phyloP scores from a whole-genome alignment of 352 stramenopile genomes.

The Thraustotheca clavata region DNA sequence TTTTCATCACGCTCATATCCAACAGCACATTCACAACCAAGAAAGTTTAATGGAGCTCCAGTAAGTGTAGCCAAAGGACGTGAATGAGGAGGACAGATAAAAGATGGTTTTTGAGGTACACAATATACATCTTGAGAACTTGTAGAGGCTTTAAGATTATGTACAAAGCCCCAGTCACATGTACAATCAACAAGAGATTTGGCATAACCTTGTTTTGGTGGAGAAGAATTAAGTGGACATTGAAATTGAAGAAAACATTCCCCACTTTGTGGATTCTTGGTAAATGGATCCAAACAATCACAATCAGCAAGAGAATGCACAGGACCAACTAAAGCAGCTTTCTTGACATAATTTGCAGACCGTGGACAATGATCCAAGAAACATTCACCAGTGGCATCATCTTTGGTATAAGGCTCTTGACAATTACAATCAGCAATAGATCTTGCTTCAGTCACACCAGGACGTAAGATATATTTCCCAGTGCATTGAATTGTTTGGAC shows the following conservation, averaged over 20 bases:
- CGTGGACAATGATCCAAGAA: constrained; percentile 47
- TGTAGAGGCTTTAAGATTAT: constrained; percentile 15
- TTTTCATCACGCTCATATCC: constrained; percentile 48
- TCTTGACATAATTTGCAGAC: constrained; percentile 68
- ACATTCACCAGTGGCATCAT: constrained; percentile 44
- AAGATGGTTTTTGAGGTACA: constrained; percentile 41
- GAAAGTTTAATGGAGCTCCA: constrained; percentile 47
- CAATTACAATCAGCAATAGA: constrained; percentile 70
- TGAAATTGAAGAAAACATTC: constrained; percentile 43
- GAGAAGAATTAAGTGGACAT: constrained; percentile 34
- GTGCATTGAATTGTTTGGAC: constrained; percentile 39
- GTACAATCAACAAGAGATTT: constrained; percentile 60
- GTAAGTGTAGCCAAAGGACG: constrained; percentile 29
- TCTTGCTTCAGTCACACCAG: constrained; percentile 23
- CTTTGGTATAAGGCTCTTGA: constrained; percentile 59
- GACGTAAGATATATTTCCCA: constrained; percentile 48
- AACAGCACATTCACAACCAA: constrained; percentile 61
- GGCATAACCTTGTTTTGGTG: constrained; percentile 26
- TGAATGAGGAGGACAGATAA: constrained; percentile 56
- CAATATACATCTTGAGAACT: constrained; percentile 31
- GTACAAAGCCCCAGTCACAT: constrained; percentile 66
- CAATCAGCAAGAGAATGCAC: constrained; percentile 70
- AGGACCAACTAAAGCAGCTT: constrained; percentile 7
- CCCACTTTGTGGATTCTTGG: constrained; percentile 64
- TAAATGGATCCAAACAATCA: constrained; percentile 43